Percentiles rank a stretch among this genome's conserved stretches.
phyloP scores from a whole-genome alignment of 2,329 filamentous ascomycete genomes.

The Cercospora brassicicola region DNA sequence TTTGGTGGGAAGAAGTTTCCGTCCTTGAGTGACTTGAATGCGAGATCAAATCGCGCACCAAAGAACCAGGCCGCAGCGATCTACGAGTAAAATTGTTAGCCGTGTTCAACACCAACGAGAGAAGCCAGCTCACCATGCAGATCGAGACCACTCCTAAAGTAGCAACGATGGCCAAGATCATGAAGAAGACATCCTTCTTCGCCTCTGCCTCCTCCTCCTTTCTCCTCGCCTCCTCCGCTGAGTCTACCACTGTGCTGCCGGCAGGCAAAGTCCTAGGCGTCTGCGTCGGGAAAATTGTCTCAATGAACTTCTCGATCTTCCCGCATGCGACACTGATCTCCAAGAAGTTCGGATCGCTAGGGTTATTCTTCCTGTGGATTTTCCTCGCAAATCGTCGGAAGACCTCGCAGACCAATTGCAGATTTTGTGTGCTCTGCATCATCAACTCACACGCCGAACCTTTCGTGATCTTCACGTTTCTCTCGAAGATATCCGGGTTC shows the following conservation, averaged over 20 bases:
- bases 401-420: conserved; percentile 74
- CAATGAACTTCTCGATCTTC: conserved; percentile 95
- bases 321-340: conserved; percentile 88
- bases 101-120: neutral
- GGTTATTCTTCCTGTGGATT: conserved; percentile 93
- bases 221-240: conserved; percentile 59
- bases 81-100: conserved; percentile 49
- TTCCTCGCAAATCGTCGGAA: conserved; percentile 75
- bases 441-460: conserved; percentile 89
- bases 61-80: conserved; percentile 74
- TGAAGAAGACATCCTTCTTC: conserved; percentile 59
- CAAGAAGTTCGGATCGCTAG: conserved; percentile 86
- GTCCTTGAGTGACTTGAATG: conserved; percentile 56
- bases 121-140: conserved; percentile 68
- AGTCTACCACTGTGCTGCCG: conserved; percentile 35
- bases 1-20: conserved; percentile 40
- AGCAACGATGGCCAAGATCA: conserved; percentile 65
- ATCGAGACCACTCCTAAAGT: conserved; percentile 71
- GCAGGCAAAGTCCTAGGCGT: conserved; percentile 58
- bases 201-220: conserved; percentile 55
- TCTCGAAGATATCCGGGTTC: conserved; percentile 81
- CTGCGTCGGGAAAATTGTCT: conserved; percentile 85
- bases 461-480: conserved; percentile 94
- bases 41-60: conserved; percentile 78
- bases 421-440: conserved; percentile 88